A percentile compares a stretch with the other conserved stretches of the same genome.
Conservation (phyloP, 2,329 filamentous ascomycete genomes). For the Trichoderma guizhouense region DNA sequence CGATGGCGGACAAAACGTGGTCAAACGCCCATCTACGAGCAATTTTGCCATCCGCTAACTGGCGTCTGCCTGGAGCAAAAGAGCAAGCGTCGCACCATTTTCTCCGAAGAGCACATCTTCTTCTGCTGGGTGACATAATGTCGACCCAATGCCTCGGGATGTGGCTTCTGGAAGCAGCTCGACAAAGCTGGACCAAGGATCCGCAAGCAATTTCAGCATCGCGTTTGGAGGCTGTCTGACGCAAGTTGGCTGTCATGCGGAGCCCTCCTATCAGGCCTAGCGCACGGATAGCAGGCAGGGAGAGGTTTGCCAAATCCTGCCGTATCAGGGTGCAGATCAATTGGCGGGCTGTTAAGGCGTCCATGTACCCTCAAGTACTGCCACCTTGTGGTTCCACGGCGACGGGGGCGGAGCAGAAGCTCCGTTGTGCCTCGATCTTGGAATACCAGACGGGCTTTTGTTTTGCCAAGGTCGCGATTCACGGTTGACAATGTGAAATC, state of each 20-base stretch:
- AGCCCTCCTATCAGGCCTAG: neutral
- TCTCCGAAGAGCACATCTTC: neutral
- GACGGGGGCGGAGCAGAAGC: conserved; percentile 13
- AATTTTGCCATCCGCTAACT: neutral
- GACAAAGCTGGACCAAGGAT: neutral
- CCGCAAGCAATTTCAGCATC: neutral
- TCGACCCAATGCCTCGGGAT: conserved; percentile 3
- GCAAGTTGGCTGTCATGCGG: neutral
- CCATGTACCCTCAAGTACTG: conserved; percentile 8
- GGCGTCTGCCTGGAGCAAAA: neutral
- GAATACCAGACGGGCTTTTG: neutral
- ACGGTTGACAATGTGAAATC: neutral
- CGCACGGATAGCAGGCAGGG: conserved; percentile 6
- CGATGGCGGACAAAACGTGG: neutral
- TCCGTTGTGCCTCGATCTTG: neutral
- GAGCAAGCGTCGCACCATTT: neutral
- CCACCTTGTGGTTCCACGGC: neutral
- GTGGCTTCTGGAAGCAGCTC: conserved; percentile 2
- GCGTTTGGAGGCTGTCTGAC: neutral
- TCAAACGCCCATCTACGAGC: neutral
- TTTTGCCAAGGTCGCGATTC: neutral
- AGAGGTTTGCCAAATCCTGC: neutral
- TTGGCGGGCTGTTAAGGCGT: conserved; percentile 8
- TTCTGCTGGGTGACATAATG: neutral
- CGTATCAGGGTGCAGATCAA: neutral